A percentile compares a stretch with the other conserved stretches of the same genome.
Conservation (phyloP, 2,329 filamentous ascomycete genomes). For the Diatrype stigma region DNA sequence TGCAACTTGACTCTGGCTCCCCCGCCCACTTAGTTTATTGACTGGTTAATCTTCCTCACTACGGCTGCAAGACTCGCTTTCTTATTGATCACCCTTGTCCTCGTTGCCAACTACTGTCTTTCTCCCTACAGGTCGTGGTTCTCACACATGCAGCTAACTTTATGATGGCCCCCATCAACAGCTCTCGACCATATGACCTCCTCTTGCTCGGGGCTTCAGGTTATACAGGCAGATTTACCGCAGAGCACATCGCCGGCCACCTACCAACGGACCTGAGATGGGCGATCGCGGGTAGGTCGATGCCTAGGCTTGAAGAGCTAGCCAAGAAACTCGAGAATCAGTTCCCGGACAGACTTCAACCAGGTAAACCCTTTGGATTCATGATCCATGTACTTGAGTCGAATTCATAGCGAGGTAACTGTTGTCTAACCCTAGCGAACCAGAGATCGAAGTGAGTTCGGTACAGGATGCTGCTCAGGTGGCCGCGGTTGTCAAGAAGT, state of each 20-base stretch:
- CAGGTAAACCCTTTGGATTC: conserved; percentile 6
- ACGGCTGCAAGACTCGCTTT: no score
- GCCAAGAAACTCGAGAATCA: conserved; percentile 3
- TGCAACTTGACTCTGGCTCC: no score
- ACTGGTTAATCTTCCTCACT: no score
- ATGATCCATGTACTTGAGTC: no score
- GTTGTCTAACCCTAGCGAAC: no score
- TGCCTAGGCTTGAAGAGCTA: conserved; percentile 2
- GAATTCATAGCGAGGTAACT: no score
- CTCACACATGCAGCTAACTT: no score
- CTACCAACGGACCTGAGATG: conserved; percentile 1
- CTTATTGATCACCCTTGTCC: no score
- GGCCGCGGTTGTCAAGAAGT: conserved; percentile 7
- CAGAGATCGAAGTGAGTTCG: conserved; percentile 13
- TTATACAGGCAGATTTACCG: background rate
- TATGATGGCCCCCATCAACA: background rate
- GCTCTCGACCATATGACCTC: conserved; percentile 2
- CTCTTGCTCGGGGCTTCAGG: background rate
- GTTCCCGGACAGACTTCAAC: conserved; percentile 10
- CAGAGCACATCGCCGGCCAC: conserved; percentile 1
- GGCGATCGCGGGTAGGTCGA: background rate
- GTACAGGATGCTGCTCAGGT: no score
- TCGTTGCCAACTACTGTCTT: no score
- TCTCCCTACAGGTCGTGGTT: no score
- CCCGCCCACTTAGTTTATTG: no score